Conservation (phyloP, 306 rosid species). For the Fragaria iinumae region DNA sequence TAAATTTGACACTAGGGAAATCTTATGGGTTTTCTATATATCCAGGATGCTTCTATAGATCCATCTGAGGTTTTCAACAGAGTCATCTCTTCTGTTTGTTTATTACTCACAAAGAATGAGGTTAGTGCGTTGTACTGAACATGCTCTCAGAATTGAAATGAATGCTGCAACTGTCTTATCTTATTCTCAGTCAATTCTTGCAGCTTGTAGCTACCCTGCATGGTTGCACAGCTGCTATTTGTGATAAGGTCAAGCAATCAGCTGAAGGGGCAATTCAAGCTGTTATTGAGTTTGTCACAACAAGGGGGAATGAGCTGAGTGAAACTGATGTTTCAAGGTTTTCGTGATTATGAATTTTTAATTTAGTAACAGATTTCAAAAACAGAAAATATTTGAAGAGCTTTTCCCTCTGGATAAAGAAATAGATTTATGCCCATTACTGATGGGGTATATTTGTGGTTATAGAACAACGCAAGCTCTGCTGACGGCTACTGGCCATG, state of each 20-base stretch:
- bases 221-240: constrained; percentile 78
- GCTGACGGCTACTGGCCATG: constrained; percentile 72
- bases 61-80: constrained; percentile 98
- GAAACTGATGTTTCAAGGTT: constrained; percentile 89
- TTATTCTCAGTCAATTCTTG: constrained; percentile 18
- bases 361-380: constrained; percentile 12
- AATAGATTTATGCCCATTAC: constrained; percentile 18
- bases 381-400: constrained; percentile 17
- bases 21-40: constrained; percentile 31
- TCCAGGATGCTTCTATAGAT: constrained; percentile 94
- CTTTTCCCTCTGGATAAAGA: constrained; percentile 24
- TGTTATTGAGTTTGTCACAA: constrained; percentile 76
- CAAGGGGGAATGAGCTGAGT: constrained; percentile 71
- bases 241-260: constrained; percentile 90
- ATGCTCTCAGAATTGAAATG: neutral
- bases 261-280: constrained; percentile 98
- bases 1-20: constrained; percentile 15
- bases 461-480: constrained; percentile 84
- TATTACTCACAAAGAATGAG: constrained; percentile 82
- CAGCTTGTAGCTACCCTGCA: constrained; percentile 87
- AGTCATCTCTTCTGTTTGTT: constrained; percentile 80
- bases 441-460: constrained; percentile 27
- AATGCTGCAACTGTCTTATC: neutral
- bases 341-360: constrained; percentile 21
- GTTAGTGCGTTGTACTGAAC: constrained; percentile 32